Evolutionary conservation across 1,284 basidiomycete species (phyloP), one percentile per base, ranked within the genome.

Genomic region (Ceratobasidium sp.): DNA sequence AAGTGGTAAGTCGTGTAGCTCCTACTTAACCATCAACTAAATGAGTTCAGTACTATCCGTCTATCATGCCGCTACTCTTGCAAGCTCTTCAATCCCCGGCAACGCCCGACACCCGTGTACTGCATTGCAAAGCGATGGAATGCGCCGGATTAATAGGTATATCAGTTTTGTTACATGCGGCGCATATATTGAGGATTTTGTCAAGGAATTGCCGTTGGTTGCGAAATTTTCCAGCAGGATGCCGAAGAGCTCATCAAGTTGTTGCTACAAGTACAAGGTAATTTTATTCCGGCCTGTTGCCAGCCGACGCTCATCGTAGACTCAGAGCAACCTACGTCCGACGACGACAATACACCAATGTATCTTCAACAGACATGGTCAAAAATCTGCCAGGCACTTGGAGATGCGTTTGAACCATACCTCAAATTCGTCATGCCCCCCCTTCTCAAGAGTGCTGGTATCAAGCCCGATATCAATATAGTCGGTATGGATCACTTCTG

Each of bases 41-140:
- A 0, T 71, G 61, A 44, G 33, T 58, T 3, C 81, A 94, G 91
- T 91, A 94, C 84, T 95, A 95, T 82, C 83, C 88, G 15, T 87
- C 89, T 4, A 93, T 94, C 79, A 95, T 95, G 93, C 93, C 93
- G 0, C 86, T 94, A 9, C 83, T 95, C 23, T 83, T 95, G 80
- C 92, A 91, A 79, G 92, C 94, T 0, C 86, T 95, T 68, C 86
- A 89, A 56, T 92, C 93, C 71, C 92, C 92, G n/a, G 90, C 90
- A 64, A 89, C 90, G 0, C 84, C 88, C 2, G 91, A 92, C 77
- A 92, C 93, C 83, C 87, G 89, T 49, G 92, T 91, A 81, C 82
- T 96, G 67, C 87, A 92, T 28, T 90, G 91, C 55, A 93, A 95
- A 82, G 93, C 93, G 2, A 95, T 96, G 92, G 94, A 96, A 82